Conservation (phyloP, 306 rosid genomes). For the Sesbania bispinosa region DNA sequence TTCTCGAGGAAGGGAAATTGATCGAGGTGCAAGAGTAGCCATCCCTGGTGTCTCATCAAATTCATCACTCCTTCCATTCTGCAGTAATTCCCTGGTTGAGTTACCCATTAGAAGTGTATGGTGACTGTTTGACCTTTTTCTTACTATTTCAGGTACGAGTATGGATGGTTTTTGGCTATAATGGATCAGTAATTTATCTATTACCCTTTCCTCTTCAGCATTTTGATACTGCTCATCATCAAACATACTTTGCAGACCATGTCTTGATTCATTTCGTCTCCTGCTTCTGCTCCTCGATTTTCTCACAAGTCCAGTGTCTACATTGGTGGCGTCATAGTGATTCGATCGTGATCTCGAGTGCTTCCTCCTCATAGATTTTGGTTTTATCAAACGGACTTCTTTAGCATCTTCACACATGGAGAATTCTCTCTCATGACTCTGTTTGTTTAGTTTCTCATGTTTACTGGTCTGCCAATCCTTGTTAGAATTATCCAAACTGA, state of each 20-base stretch:
- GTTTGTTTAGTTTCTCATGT: slow-evolving; percentile 33
- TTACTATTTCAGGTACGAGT: slow-evolving; percentile 48
- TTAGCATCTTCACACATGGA: slow-evolving; percentile 35
- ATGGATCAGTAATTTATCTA: slow-evolving; percentile 77
- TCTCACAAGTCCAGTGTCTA: slow-evolving; percentile 40
- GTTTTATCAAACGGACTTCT: slow-evolving; percentile 46
- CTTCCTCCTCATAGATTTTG: slow-evolving; percentile 66
- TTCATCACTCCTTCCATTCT: slow-evolving; percentile 39
- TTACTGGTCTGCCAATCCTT: slow-evolving; percentile 42
- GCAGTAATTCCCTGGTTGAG: slow-evolving; percentile 32
- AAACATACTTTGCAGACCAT: slow-evolving; percentile 62
- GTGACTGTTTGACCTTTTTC: slow-evolving; percentile 51
- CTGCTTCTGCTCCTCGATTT: slow-evolving; percentile 76
- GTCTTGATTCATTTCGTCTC: slow-evolving; percentile 69
- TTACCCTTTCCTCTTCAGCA: slow-evolving; percentile 75
- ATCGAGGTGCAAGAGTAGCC: slow-evolving; percentile 46
- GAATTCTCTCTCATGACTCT: slow-evolving; percentile 37
- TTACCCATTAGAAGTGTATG: slow-evolving; percentile 36
- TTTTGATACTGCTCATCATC: slow-evolving; percentile 57
- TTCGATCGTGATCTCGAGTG: slow-evolving; percentile 57
- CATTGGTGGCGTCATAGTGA: slow-evolving; percentile 41
- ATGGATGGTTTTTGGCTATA: slow-evolving; percentile 73
- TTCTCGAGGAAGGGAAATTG: slow-evolving; percentile 79
- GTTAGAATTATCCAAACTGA: slow-evolving; percentile 39
- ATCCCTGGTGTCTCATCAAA: slow-evolving; percentile 35